Evolutionary conservation across 1,139 yeast genomes (phyloP), one percentile per base, ranked within the genome.

Genomic region (Pichia sp.): DNA sequence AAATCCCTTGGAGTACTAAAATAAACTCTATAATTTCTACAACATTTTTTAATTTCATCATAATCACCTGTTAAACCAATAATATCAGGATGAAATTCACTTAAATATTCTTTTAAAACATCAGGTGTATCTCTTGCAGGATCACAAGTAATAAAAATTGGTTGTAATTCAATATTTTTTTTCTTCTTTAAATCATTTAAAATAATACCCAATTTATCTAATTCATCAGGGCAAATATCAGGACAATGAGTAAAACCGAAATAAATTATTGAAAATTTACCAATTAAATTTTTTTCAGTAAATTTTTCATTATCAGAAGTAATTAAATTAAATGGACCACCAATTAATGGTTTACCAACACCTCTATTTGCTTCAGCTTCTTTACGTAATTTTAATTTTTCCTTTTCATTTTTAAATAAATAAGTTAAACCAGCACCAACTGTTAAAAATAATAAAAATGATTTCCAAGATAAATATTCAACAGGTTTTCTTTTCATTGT

Each of bases 171-270:
- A 50, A 83, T 76, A 34, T 73, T 72, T 46, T 73, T 72, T 46
- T 80, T 75, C 55, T 78, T 75, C 58, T 83, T 78, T 60, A 86
- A 72, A 29, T 73, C 78, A 46, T 81, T 78, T 56, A 92, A 69
- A 78, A 94, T 86, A 34, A 79, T 75, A 2, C 95, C 87, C 65
- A 92, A 74, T 63, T 90, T 88, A 64, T 92, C 98, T 55, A 92
- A 76, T 66, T 92, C 98, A 64, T 92, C 97, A 8, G 98, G 98
- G 67, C 98, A 92, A 46, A 92, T 89, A 67, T 92, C 98, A 7
- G 98, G 98, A 69, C 98, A 92, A 68, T 89, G 90, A 5, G 96
- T 86, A 71, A 92, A 92, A 0, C 98, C 98, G 68, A 92, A 92
- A 67, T 92, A 92, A 25, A 92, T 66, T 47, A 92, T 72, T 10